Percentiles rank a stretch among this genome's conserved stretches.
phyloP scores from a whole-genome alignment of 176 grass and related monocot species.

The Chloris gayana region DNA sequence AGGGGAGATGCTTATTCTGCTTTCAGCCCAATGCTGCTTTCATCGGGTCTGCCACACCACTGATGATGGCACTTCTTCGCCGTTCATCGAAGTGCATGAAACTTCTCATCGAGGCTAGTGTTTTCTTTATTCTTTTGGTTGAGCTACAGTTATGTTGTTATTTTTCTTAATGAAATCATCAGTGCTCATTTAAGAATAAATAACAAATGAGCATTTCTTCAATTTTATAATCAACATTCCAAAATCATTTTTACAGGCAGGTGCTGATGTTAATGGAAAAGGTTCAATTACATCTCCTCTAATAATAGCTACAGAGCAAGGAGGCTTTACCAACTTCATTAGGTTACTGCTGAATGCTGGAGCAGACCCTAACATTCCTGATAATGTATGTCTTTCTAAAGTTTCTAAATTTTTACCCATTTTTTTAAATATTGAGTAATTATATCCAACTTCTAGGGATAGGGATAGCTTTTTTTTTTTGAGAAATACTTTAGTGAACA shows the following conservation, averaged over 20 bases:
- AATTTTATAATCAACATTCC: too few relatives aligned
- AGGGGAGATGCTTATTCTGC: background rate
- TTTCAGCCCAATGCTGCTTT: slow-evolving; percentile 42
- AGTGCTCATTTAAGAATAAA: background rate
- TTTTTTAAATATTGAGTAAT: background rate
- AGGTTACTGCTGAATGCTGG: slow-evolving; percentile 44
- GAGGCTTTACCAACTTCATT: slow-evolving; percentile 43
- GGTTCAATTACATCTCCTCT: background rate
- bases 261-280: slow-evolving; percentile 47
- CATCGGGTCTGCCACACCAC: background rate
- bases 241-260: slow-evolving; percentile 40
- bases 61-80: slow-evolving; percentile 19
- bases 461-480: too few relatives aligned
- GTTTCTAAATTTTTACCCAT: slow-evolving; percentile 10
- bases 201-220: background rate
- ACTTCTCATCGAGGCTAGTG: slow-evolving; percentile 50
- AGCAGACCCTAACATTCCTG: slow-evolving; percentile 48
- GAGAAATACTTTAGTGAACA: too few relatives aligned
- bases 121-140: slow-evolving; percentile 17
- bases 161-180: slow-evolving; percentile 1
- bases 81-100: slow-evolving; percentile 50
- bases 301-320: slow-evolving; percentile 7
- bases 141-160: background rate
- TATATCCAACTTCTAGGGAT: background rate
- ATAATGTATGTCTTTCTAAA: slow-evolving; percentile 41